Evolutionary conservation across 164 flowering plant genomes (phyloP), one percentile per base, ranked within the genome.

Genomic region (Umbellularia californica): DNA sequence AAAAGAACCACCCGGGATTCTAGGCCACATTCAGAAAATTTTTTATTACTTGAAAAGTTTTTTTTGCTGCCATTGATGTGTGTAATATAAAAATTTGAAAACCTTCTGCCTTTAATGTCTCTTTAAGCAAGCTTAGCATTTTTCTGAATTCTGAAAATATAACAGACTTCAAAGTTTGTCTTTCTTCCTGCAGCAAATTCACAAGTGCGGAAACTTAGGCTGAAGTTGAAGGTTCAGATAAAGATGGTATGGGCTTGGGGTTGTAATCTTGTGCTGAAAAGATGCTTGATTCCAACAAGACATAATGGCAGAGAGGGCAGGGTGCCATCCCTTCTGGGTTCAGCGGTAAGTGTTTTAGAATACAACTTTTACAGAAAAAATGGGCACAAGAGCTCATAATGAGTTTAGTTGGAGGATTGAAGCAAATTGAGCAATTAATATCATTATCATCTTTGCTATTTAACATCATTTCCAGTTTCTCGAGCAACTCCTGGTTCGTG

Each of bases 381-480:
- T 95, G 97, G 68, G 95, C 90, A 79, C 99, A 95, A 71, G 83
- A 71, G 23, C 97, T 93, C 28, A 93, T 95, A 25, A 92, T 78
- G 3, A 80, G 76, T 52, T 86, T 77, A 6, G 84, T 80, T 52
- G 93, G 94, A 15, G 94, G 90, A 74, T 86, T 92, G n/a, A 90
- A 87, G 80, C 99, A 95, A 68, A 95, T 87, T 20, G 97, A 96
- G 74, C 99, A 93, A 72, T 93, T 96, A 72, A 92, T 85, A 74
- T 90, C 97, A 78, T 92, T 96, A 5, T 88, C 90, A 76, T 95
- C 97, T 90, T 90, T 93, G 3, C 28, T 28, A 28, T 28, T 28
- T 27, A 92, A 85, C 76, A 83, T 69, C 50, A 84, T 81, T 52
- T 89, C 84, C 84, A 93, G 47, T 82, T 89, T 93, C 69, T 83